Base-by-base conservation (phyloP, 208 protist genomes). In the Kentomonas sorsogonicus region DNA sequence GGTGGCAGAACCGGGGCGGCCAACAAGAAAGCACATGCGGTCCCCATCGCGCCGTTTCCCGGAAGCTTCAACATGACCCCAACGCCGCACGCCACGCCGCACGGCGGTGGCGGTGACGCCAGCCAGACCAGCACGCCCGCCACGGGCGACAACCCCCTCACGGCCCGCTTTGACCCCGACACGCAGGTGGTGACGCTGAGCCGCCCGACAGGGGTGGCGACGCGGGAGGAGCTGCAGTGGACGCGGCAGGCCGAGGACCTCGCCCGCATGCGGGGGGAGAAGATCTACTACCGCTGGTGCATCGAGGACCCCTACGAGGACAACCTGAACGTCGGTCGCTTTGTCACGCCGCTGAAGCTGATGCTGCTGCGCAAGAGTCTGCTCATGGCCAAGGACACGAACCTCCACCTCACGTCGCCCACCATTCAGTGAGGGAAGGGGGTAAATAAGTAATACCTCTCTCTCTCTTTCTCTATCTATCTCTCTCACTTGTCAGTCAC, bases 241-340 rank as follows among this genome's bases (percentile, higher is more conserved):
- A 91, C 83, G 25, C 78, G 72, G 54, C 51, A 74, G 39, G 79
- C 71, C n/a, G 85, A 91, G 59, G 86, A 95, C 53, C 63, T 75
- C 71, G 75, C 66, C 4, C 75, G 82, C 33, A 86, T 87, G 39
- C 72, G 75, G 11, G 80, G 77, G 1, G 88, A 91, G 63, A 90
- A 91, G 53, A 48, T 81, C 15, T 60, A 86, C 65, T 95, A 91
- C 47, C 83, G 82, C 25, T 87, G 82, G 73, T 95, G 89, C 69
- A 93, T 95, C 51, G 89, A 95, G 66, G 89, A 95, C 62, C 89
- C 89, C 11, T 95, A 88, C 55, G 89, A 95, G 72, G 53, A 85
- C 22, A 86, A 93, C 59, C 55, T 95, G 25, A 95, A 93, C 36
- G 86, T 95, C 5, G 89, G 86, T 4, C 79, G 89, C 18, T 74